Conservation (phyloP, 495 filamentous ascomycete genomes). For the Neurospora cerealis region DNA sequence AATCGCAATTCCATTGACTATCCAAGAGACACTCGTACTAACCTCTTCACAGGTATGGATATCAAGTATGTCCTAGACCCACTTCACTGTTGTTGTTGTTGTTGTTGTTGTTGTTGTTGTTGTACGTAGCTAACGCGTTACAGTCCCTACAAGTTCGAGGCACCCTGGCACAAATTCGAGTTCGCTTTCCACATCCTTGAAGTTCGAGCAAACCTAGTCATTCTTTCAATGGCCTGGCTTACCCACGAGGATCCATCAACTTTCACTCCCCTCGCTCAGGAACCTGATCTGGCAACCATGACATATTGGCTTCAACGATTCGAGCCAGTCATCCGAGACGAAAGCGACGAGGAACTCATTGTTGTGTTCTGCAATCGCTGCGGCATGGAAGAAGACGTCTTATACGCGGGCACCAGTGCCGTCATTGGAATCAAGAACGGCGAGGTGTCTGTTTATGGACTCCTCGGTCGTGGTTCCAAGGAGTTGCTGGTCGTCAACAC, state of each 20-base stretch:
- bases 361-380: slow-evolving; percentile 78
- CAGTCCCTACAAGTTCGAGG: slow-evolving; percentile 48
- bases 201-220: slow-evolving; percentile 56
- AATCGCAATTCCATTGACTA: neutral
- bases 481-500: slow-evolving; percentile 59
- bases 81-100: neutral
- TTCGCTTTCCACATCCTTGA: slow-evolving; percentile 68
- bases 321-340: slow-evolving; percentile 55
- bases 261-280: slow-evolving; percentile 29
- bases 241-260: slow-evolving; percentile 44
- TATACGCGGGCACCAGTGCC: slow-evolving; percentile 83
- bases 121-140: neutral
- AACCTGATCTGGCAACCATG: slow-evolving; percentile 72
- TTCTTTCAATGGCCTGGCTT: slow-evolving; percentile 87
- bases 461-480: slow-evolving; percentile 55
- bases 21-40: neutral
- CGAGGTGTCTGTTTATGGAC: slow-evolving; percentile 54
- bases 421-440: slow-evolving; percentile 67
- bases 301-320: slow-evolving; percentile 80
- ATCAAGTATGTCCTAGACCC: slow-evolving; percentile 41
- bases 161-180: slow-evolving; percentile 72
- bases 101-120: too few relatives aligned
- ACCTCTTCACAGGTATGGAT: slow-evolving; percentile 46
- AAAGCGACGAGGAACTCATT: slow-evolving; percentile 52
- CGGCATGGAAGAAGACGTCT: slow-evolving; percentile 56